phyloP scores from a whole-genome alignment of 805 yeast species.

The Candida bentonensis region DNA sequence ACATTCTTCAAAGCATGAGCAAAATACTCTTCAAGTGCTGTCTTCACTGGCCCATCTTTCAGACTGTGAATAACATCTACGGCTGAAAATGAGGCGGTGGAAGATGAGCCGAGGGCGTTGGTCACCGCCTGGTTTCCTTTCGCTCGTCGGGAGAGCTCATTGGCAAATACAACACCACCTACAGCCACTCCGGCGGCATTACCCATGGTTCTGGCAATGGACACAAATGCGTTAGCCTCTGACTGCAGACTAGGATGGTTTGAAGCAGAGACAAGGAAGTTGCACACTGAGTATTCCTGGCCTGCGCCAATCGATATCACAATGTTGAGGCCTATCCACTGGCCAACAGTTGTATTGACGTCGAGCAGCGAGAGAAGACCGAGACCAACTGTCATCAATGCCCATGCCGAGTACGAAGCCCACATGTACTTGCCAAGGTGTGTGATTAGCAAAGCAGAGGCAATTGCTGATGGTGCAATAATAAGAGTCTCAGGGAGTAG shows the following conservation, averaged over 20 bases:
- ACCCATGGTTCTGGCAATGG: slow-evolving; percentile 17
- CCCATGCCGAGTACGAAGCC: slow-evolving; percentile 24
- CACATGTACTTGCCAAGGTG: slow-evolving; percentile 29
- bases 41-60: slow-evolving; percentile 4
- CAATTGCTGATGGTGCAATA: slow-evolving; percentile 24
- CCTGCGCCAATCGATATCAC: slow-evolving; percentile 35
- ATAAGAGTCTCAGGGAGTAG: slow-evolving; percentile 30
- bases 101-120: background rate
- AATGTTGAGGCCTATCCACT: slow-evolving; percentile 31
- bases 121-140: too few relatives aligned
- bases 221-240: slow-evolving; percentile 18
- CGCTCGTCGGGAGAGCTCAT: too few relatives aligned
- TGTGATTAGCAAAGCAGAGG: slow-evolving; percentile 26
- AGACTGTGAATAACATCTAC: slow-evolving; percentile 6
- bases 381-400: slow-evolving; percentile 27
- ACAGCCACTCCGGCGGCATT: slow-evolving; percentile 20
- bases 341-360: slow-evolving; percentile 22
- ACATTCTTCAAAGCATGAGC: slow-evolving; percentile 6
- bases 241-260: slow-evolving; percentile 15
- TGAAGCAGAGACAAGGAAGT: slow-evolving; percentile 17
- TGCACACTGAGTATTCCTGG: slow-evolving; percentile 27
- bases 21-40: slow-evolving; percentile 3
- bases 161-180: slow-evolving; percentile 20
- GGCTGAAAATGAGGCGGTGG: background rate
- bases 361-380: slow-evolving; percentile 29